These are phyloP conservation scores for Zymoseptoria passerinii DNA, from an alignment of 2,329 filamentous ascomycete genomes.

Conservation along the genomic window DNA sequence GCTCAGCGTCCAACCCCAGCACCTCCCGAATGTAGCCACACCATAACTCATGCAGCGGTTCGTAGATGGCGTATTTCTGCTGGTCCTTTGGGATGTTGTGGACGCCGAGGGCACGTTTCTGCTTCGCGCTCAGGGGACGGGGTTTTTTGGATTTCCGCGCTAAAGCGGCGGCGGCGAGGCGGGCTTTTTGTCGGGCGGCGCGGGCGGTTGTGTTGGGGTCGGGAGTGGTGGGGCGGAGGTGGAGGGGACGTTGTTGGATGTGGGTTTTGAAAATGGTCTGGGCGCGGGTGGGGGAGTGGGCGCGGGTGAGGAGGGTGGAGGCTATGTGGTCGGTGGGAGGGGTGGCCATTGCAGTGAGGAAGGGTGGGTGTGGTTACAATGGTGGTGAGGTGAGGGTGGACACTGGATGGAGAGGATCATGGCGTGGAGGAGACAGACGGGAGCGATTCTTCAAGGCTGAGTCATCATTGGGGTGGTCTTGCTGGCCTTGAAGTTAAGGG, in stretches of 20 bases:
- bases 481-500: too few relatives aligned
- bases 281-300: constrained; percentile 66
- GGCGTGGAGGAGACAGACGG: too few relatives aligned
- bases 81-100: constrained; percentile 64
- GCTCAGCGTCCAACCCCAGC: constrained; percentile 45
- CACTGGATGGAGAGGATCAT: neutral
- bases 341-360: constrained; percentile 17
- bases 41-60: constrained; percentile 73
- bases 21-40: constrained; percentile 75
- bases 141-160: constrained; percentile 42
- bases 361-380: neutral
- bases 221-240: constrained; percentile 69
- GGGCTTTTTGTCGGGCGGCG: constrained; percentile 32
- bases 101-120: constrained; percentile 65
- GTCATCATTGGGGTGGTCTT: neutral
- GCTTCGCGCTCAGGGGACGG: constrained; percentile 65
- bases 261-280: constrained; percentile 70
- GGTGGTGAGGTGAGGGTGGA: neutral
- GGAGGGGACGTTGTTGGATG: constrained; percentile 71
- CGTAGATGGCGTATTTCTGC: constrained; percentile 66
- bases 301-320: constrained; percentile 62
- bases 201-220: constrained; percentile 48
- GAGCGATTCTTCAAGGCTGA: neutral
- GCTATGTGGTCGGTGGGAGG: constrained; percentile 25
- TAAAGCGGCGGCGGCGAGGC: constrained; percentile 26